Evolutionary conservation across 1,139 yeast genomes (phyloP), one percentile per base, ranked within the genome.

Genomic region (Lodderomyces oxycetoniae): DNA sequence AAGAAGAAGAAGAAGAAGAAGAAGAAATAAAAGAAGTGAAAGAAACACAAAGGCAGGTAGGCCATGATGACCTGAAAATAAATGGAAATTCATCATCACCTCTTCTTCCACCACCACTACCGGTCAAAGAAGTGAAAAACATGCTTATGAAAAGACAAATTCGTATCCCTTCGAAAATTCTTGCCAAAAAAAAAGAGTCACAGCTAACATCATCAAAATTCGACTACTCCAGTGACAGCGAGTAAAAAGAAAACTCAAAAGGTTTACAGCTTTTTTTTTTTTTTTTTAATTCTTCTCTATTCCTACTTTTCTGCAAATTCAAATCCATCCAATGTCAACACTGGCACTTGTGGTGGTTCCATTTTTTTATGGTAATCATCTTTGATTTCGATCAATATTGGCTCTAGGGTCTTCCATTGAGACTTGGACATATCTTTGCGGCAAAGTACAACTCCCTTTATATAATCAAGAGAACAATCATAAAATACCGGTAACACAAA

Each of bases 391-490:
- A 46, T 49, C 39, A 68, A 54, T 16, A 51, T 48, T 10, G 52
- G 52, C 3, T 63, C 45, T 42, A 69, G 52, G 16, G 48, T 49
- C 31, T 51, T 55, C 3, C 65, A 57, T 33, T 51, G 53, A 10
- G 48, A 41, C 44, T 56, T 55, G 33, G 67, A 74, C 59, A 63
- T 54, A 44, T 69, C 74, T 47, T 68, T 68, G 26, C 74, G 55
- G 43, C 75, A 68, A 39, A 61, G 47, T 32, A 67, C 62, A 7
- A 64, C 51, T 1, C 74, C 75, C 37, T 75, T 77, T 44, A 89
- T 69, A 51, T 85, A 80, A 35, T 73, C 79, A 4, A 75, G 63
- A 5, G 93, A 79, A 45, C 88, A 73, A 47, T 77, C 78, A 48
- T 79, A 74, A 57, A 80, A 86, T 15, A 72, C 70, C 4, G 63